phyloP scores from a whole-genome alignment of 345 rosid genomes.

The Brassica incana region DNA sequence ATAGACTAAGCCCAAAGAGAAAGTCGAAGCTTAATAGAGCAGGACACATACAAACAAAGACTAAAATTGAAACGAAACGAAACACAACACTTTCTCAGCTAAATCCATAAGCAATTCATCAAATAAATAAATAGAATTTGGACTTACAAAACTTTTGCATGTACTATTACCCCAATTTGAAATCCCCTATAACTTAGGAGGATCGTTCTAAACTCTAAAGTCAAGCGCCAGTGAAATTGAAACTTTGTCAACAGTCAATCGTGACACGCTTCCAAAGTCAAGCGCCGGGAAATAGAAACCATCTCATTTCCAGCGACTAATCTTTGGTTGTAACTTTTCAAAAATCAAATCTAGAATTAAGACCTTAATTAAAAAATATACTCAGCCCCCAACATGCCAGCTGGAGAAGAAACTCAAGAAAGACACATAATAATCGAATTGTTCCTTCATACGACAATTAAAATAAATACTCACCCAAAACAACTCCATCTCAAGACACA shows the following conservation, averaged over 20 bases:
- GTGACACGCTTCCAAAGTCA: slow-evolving; percentile 1
- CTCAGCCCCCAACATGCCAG: neutral
- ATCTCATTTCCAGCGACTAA: slow-evolving; percentile 1
- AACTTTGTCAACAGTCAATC: slow-evolving; percentile 29
- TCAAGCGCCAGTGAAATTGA: slow-evolving; percentile 9
- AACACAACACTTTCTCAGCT: neutral
- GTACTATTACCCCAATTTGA: neutral
- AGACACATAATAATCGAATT: neutral
- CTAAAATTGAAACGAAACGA: neutral
- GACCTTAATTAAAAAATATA: neutral
- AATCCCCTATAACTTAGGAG: neutral
- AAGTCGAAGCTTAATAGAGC: neutral
- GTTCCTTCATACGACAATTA: slow-evolving; percentile 6
- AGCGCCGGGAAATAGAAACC: slow-evolving; percentile 11
- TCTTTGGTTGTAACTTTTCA: neutral
- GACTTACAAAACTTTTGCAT: neutral
- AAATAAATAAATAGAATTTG: neutral
- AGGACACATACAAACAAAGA: neutral
- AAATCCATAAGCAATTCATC: neutral
- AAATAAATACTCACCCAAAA: slow-evolving; percentile 3
- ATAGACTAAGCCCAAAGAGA: neutral
- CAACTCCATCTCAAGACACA: slow-evolving; percentile 12
- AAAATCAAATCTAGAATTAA: neutral
- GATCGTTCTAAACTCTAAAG: neutral
- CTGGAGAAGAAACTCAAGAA: neutral